Evolutionary conservation across 129 eudicot species (phyloP).

Genomic region (Chrysanthemum seticuspe): DNA sequence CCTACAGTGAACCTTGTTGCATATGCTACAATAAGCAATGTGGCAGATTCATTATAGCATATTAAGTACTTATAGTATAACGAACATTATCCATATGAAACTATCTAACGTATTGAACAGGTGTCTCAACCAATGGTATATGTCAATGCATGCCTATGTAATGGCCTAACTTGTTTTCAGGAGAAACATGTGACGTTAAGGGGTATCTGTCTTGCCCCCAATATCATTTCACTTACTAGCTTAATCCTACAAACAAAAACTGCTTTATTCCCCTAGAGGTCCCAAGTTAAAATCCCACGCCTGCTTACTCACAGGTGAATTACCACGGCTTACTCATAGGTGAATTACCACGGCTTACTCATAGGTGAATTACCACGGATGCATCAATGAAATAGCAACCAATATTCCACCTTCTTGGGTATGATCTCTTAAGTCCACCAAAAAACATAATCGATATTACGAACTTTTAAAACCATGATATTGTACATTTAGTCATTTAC

Average conservation of each 20-base stretch:
- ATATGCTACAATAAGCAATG: background rate
- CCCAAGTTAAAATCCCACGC: constrained; percentile 14
- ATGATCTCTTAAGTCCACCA: too few relatives aligned
- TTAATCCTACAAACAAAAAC: background rate
- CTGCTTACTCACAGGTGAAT: background rate
- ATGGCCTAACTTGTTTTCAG: too few relatives aligned
- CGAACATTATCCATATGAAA: too few relatives aligned
- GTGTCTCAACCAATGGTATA: too few relatives aligned
- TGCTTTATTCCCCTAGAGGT: background rate
- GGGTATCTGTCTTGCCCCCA: too few relatives aligned
- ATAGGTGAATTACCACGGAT: background rate
- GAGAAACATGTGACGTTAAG: too few relatives aligned
- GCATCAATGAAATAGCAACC: background rate
- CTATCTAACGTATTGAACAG: too few relatives aligned
- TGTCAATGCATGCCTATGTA: too few relatives aligned
- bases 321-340: background rate
- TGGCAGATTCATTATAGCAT: background rate
- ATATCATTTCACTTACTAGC: too few relatives aligned
- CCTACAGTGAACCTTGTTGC: too few relatives aligned
- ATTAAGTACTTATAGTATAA: background rate
- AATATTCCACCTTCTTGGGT: too few relatives aligned
- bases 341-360: background rate
- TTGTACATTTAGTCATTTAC: constrained; percentile 3
- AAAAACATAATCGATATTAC: background rate
- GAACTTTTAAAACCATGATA: background rate